These are phyloP conservation scores for Suhomyces sp. DNA, from an alignment of 805 yeast species.

Conservation along the genomic window DNA sequence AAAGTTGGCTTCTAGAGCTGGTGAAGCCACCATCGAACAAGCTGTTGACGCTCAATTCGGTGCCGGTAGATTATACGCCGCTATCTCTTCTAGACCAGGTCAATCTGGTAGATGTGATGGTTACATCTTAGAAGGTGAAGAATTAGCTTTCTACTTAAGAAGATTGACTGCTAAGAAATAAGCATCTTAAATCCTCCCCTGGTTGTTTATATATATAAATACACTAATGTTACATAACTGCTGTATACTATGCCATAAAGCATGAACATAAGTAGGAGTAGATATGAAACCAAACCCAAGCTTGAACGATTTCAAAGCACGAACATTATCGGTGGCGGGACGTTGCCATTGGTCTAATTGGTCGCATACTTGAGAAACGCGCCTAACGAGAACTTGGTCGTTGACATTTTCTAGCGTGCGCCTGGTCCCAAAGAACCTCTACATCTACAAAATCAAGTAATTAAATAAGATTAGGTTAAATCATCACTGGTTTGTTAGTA, in stretches of 20 bases:
- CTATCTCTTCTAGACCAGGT: conserved; percentile 99
- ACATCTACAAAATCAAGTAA: not conserved
- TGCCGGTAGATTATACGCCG: conserved; percentile 99
- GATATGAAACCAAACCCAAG: no score
- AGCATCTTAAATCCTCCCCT: conserved; percentile 18
- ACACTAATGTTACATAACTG: conserved; percentile 4
- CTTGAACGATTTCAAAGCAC: no score
- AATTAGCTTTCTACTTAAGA: conserved; percentile 99
- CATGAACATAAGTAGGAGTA: no score
- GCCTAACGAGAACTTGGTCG: no score
- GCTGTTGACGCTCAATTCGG: conserved; percentile 95
- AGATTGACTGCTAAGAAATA: conserved; percentile 99
- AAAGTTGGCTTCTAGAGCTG: conserved; percentile 92
- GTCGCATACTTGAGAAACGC: no score
- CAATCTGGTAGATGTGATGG: conserved; percentile 99
- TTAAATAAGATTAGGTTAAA: not conserved
- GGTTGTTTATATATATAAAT: conserved; percentile 3
- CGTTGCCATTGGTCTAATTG: no score
- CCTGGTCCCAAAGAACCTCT: no score
- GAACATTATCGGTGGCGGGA: no score
- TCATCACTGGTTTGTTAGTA: not conserved
- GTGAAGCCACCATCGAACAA: conserved; percentile 77
- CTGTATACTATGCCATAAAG: not conserved
- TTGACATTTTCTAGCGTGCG: no score
- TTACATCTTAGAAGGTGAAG: conserved; percentile 99